A percentile compares a stretch with the other conserved stretches of the same genome.
These are phyloP conservation scores for Tylopilus vinaceipallidus DNA, from an alignment of 768 basidiomycete species.

Conservation along the genomic window DNA sequence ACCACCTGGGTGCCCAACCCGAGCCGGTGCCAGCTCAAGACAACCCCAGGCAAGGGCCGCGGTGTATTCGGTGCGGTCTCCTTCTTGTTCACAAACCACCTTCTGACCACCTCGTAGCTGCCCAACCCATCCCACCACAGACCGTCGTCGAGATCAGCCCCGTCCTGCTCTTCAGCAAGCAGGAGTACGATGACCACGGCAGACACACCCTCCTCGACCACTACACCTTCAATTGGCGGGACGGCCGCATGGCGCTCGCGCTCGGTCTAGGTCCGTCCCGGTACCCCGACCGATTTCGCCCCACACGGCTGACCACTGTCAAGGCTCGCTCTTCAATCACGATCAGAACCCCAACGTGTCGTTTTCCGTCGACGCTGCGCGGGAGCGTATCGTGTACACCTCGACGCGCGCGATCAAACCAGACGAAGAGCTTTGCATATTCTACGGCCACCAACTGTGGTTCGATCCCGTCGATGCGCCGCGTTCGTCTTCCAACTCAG, in stretches of 20 bases:
- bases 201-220: conserved; percentile 65
- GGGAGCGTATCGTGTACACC: conserved; percentile 61
- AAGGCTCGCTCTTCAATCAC: conserved; percentile 85
- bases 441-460: conserved; percentile 69
- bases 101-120: conserved; percentile 32
- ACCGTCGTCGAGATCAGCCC: conserved; percentile 84
- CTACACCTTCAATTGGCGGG: conserved; percentile 75
- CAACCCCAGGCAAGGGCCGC: conserved; percentile 49
- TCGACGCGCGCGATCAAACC: conserved; percentile 50
- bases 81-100: not conserved
- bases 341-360: conserved; percentile 67
- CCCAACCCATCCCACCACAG: conserved; percentile 39
- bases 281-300: not conserved
- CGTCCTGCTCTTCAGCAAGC: conserved; percentile 68
- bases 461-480: conserved; percentile 44
- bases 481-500: not conserved
- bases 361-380: conserved; percentile 50
- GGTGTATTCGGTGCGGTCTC: conserved; percentile 57
- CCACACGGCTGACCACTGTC: not conserved
- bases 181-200: conserved; percentile 69
- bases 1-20: conserved; percentile 41
- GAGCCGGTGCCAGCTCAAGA: conserved; percentile 47
- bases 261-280: conserved; percentile 63
- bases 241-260: conserved; percentile 73
- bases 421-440: conserved; percentile 79